phyloP scores from a whole-genome alignment of 768 basidiomycete genomes.

The Kwoniella dejecticola region DNA sequence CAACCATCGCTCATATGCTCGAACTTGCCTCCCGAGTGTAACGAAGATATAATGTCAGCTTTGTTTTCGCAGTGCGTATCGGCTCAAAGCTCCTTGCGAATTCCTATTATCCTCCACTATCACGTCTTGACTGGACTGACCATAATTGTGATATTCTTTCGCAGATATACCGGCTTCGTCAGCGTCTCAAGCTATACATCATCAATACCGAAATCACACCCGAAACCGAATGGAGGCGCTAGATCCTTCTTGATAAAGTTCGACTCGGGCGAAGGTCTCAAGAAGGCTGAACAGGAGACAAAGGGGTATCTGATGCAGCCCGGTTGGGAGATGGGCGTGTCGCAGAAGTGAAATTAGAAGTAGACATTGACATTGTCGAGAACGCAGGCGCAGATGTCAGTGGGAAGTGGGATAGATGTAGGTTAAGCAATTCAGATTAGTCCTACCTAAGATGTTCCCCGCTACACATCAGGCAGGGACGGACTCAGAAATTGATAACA shows the following conservation, averaged over 20 bases:
- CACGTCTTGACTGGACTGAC: too few species aligned
- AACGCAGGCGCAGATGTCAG: too few species aligned
- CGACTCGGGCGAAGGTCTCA: slow-evolving; percentile 72
- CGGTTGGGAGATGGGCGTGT: slow-evolving; percentile 51
- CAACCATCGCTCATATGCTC: slow-evolving; percentile 56
- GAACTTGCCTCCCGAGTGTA: slow-evolving; percentile 88
- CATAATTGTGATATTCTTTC: too few species aligned
- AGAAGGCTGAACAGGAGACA: slow-evolving; percentile 75
- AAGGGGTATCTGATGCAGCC: slow-evolving; percentile 80
- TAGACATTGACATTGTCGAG: too few species aligned
- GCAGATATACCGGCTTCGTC: slow-evolving; percentile 81
- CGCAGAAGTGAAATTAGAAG: slow-evolving; percentile 20
- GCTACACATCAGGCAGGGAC: too few species aligned
- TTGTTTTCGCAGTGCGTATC: slow-evolving; percentile 84
- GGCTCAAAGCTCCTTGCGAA: background rate
- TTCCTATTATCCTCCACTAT: too few species aligned
- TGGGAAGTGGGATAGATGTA: background rate
- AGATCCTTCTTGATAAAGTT: slow-evolving; percentile 82
- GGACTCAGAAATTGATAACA: too few species aligned
- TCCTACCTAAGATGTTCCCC: too few species aligned
- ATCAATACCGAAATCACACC: slow-evolving; percentile 34
- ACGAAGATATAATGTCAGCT: slow-evolving; percentile 78
- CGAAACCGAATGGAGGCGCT: slow-evolving; percentile 53
- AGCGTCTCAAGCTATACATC: slow-evolving; percentile 60
- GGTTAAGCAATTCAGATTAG: too few species aligned